Conservation (phyloP, 371 early-diverging fungal species). For the Apophysomyces ossiformis region DNA sequence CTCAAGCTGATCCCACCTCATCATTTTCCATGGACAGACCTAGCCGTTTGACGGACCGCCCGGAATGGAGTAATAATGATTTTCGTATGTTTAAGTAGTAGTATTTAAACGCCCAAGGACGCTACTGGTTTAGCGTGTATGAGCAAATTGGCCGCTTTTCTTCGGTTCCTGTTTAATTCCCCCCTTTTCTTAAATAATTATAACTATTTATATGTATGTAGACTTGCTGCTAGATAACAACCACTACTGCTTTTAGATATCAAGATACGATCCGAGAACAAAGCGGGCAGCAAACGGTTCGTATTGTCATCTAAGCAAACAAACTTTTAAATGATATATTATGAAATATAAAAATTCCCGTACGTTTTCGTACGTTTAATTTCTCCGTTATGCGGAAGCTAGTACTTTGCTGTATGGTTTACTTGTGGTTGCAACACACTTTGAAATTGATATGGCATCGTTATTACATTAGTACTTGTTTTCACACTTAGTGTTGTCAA, state of each 20-base stretch:
- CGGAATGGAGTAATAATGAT: slow-evolving; percentile 31
- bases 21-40: slow-evolving; percentile 12
- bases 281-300: slow-evolving; percentile 1
- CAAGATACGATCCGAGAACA: background rate
- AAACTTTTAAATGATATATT: background rate
- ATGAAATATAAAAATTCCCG: background rate
- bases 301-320: background rate
- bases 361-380: background rate
- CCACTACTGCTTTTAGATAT: background rate
- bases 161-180: background rate
- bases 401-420: background rate
- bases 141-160: background rate
- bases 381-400: slow-evolving; percentile 6
- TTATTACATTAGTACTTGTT: background rate
- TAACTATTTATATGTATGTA: too few relatives aligned
- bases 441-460: too few relatives aligned
- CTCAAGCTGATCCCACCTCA: background rate
- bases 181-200: background rate
- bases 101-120: background rate
- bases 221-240: background rate
- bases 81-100: slow-evolving; percentile 27
- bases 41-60: slow-evolving; percentile 9
- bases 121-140: slow-evolving; percentile 7
- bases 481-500: slow-evolving; percentile 15
- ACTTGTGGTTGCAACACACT: too few relatives aligned